These are phyloP conservation scores for Closterium sp. DNA, from an alignment of 139 green algal species.

Conservation along the genomic window DNA sequence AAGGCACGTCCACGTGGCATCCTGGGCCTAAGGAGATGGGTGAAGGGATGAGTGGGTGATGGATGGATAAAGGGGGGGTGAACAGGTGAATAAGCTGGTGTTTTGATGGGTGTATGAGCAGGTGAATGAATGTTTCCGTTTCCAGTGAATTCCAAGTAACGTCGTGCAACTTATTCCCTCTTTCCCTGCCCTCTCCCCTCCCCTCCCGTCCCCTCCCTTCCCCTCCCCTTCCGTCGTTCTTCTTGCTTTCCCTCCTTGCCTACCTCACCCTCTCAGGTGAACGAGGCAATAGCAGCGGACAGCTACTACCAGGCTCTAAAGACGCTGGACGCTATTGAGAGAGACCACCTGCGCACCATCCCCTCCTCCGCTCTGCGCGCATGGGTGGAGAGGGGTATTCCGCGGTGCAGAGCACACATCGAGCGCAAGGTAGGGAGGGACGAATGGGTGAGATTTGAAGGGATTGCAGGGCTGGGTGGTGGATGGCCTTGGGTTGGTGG, in stretches of 20 bases:
- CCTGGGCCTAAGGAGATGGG: not conserved
- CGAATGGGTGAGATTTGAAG: not conserved
- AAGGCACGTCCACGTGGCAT: constrained; percentile 34
- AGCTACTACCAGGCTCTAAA: constrained; percentile 13
- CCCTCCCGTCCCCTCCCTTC: too few relatives aligned
- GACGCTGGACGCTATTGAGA: constrained; percentile 27
- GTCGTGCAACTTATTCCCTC: too few relatives aligned
- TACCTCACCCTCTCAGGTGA: not conserved
- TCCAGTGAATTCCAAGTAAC: too few relatives aligned
- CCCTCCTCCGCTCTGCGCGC: not conserved
- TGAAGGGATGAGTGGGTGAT: too few relatives aligned
- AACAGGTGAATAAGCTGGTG: too few relatives aligned
- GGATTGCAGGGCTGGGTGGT: not conserved
- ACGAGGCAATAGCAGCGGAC: constrained; percentile 7
- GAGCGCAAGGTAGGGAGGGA: not conserved
- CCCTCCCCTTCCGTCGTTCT: not conserved
- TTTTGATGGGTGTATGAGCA: too few relatives aligned
- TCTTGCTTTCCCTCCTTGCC: not conserved
- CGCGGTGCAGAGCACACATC: not conserved
- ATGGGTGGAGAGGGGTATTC: constrained; percentile 3
- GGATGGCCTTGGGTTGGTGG: too few relatives aligned
- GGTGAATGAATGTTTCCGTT: too few relatives aligned
- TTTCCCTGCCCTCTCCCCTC: not conserved
- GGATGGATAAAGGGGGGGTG: too few relatives aligned
- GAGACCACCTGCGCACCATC: not conserved